Evolutionary conservation across 257 asterid genomes (phyloP).

Genomic region (Knoxia roxburghii): DNA sequence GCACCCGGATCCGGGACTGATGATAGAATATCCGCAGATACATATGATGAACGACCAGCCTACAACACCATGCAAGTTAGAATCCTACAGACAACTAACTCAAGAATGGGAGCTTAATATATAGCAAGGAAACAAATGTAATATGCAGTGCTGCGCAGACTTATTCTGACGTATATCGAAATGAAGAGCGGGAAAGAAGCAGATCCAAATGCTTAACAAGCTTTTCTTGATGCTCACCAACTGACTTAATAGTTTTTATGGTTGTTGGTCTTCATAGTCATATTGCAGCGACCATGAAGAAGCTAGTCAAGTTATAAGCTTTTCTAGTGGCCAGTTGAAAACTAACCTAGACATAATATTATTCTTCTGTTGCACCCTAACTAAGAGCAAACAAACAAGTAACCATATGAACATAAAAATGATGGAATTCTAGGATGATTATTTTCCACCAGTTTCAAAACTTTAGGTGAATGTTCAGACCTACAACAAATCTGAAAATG

Average conservation of each 20-base stretch:
- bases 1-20: slow-evolving; percentile 96
- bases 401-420: neutral
- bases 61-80: slow-evolving; percentile 30
- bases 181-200: neutral
- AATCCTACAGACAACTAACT: neutral
- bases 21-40: slow-evolving; percentile 68
- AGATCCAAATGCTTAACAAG: neutral
- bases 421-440: too few relatives aligned
- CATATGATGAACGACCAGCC: slow-evolving; percentile 95
- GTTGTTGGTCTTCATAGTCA: neutral
- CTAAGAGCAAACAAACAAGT: neutral
- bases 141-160: too few relatives aligned
- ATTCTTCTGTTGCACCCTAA: neutral
- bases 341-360: neutral
- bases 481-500: neutral
- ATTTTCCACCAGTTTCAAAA: neutral
- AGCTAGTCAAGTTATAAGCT: neutral
- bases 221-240: neutral
- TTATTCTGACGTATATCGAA: too few relatives aligned
- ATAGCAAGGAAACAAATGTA: too few relatives aligned
- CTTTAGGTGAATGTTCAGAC: neutral
- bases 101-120: neutral
- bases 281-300: too few relatives aligned
- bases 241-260: too few relatives aligned
- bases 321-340: neutral